Conservation (phyloP, 495 filamentous ascomycete genomes). For the Astrothelium macrocarpum region DNA sequence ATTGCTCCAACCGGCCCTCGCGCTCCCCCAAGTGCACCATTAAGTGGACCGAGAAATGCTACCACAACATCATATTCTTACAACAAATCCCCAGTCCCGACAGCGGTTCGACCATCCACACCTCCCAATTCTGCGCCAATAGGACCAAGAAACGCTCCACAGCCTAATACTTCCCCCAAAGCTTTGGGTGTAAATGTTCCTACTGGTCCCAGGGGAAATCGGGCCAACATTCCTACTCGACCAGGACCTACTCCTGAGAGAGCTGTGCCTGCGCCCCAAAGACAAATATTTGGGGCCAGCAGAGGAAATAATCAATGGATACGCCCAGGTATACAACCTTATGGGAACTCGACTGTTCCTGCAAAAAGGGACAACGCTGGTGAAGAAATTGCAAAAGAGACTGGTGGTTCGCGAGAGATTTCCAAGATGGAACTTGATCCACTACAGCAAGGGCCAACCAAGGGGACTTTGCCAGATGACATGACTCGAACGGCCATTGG, state of each 20-base stretch:
- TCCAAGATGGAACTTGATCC: slow-evolving; percentile 7
- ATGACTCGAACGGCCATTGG: not conserved
- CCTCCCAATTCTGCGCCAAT: slow-evolving; percentile 20
- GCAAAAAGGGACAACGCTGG: slow-evolving; percentile 24
- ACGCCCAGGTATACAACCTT: slow-evolving; percentile 21
- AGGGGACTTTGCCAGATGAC: not conserved
- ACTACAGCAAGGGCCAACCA: not conserved
- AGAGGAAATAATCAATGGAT: slow-evolving; percentile 27
- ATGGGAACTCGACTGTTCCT: slow-evolving; percentile 15
- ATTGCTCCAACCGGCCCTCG: not conserved
- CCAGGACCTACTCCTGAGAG: slow-evolving; percentile 1
- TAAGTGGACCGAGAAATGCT: slow-evolving; percentile 5
- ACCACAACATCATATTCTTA: slow-evolving; percentile 4
- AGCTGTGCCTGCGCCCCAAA: slow-evolving; percentile 14
- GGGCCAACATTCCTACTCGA: slow-evolving; percentile 15
- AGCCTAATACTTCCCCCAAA: slow-evolving; percentile 30
- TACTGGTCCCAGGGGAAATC: slow-evolving; percentile 32
- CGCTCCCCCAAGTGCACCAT: slow-evolving; percentile 10
- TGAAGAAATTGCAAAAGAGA: slow-evolving; percentile 16
- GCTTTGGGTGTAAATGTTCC: slow-evolving; percentile 23
- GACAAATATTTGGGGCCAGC: not conserved
- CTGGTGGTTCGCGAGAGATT: not conserved
- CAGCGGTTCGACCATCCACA: slow-evolving; percentile 12
- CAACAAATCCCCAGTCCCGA: slow-evolving; percentile 1
- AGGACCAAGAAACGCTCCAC: slow-evolving; percentile 20